A percentile compares a stretch with the other conserved stretches of the same genome.
These are phyloP conservation scores for Elsinoe arachidis DNA, from an alignment of 2,329 filamentous ascomycete genomes.

Conservation along the genomic window DNA sequence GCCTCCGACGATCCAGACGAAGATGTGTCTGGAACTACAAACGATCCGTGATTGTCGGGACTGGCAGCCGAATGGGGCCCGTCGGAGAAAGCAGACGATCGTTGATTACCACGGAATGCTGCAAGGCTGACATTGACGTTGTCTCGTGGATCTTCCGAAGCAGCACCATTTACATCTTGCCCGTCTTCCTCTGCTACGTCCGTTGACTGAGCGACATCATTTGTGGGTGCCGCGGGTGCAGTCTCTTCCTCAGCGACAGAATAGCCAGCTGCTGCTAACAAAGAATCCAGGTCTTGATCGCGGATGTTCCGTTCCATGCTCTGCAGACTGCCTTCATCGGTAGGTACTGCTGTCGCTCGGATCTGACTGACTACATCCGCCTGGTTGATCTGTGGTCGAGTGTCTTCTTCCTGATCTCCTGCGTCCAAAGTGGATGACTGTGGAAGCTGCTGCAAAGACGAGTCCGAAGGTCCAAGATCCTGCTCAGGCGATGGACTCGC, in stretches of 20 bases:
- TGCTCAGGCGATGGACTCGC: slow-evolving; percentile 1
- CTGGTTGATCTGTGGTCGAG: slow-evolving; percentile 1
- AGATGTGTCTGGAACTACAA: slow-evolving; percentile 9
- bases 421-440: not conserved
- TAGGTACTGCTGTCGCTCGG: slow-evolving; percentile 22
- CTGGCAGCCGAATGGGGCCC: not conserved
- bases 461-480: not conserved
- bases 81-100: not conserved
- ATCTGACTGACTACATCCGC: slow-evolving; percentile 22
- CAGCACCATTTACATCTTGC: not conserved
- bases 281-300: slow-evolving; percentile 34
- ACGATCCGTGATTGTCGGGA: not conserved
- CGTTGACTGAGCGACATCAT: too few relatives aligned
- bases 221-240: not conserved
- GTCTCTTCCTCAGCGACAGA: slow-evolving; percentile 15
- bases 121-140: not conserved
- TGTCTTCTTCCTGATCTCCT: not conserved
- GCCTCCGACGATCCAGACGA: not conserved
- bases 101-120: not conserved
- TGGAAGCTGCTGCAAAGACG: not conserved
- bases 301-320: slow-evolving; percentile 26
- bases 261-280: slow-evolving; percentile 37
- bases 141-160: not conserved
- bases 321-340: slow-evolving; percentile 24
- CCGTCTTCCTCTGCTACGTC: not conserved